Percentiles rank a stretch among this genome's conserved stretches.
Evolutionary conservation across 371 early-diverging fungal genomes (phyloP).

Genomic region (Mucor racemosus): DNA sequence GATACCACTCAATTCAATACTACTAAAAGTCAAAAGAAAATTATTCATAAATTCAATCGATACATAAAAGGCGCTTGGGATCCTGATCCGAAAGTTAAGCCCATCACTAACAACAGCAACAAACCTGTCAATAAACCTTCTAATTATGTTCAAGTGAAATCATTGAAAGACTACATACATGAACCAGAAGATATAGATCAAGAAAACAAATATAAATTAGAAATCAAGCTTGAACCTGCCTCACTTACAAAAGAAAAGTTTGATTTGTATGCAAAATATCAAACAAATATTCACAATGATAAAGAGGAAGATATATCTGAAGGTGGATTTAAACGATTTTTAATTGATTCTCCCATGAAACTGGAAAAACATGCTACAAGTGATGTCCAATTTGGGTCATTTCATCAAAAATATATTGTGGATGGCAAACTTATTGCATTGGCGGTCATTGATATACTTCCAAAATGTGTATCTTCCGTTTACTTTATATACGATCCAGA

Average conservation of each 20-base stretch:
- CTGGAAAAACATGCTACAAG: neutral
- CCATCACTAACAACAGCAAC: neutral
- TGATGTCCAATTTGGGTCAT: slow-evolving; percentile 66
- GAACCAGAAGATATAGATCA: slow-evolving; percentile 15
- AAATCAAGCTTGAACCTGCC: slow-evolving; percentile 67
- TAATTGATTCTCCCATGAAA: slow-evolving; percentile 78
- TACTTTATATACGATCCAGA: slow-evolving; percentile 94
- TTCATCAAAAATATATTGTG: slow-evolving; percentile 87
- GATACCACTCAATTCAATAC: slow-evolving; percentile 51
- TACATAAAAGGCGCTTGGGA: slow-evolving; percentile 54
- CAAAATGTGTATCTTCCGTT: slow-evolving; percentile 87
- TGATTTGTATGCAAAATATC: slow-evolving; percentile 81
- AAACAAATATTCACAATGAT: slow-evolving; percentile 80
- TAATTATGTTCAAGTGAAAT: slow-evolving; percentile 22
- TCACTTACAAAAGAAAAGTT: slow-evolving; percentile 76
- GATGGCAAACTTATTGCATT: slow-evolving; percentile 82
- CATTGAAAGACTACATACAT: slow-evolving; percentile 20
- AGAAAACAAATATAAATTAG: slow-evolving; percentile 16
- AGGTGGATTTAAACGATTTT: slow-evolving; percentile 67
- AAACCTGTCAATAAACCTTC: slow-evolving; percentile 17
- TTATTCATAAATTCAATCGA: slow-evolving; percentile 64
- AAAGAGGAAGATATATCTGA: slow-evolving; percentile 54
- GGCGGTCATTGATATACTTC: slow-evolving; percentile 90
- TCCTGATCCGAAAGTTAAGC: slow-evolving; percentile 21
- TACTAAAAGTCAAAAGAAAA: slow-evolving; percentile 74